These are phyloP conservation scores for Plantago major DNA, from an alignment of 257 asterid genomes.

Conservation along the genomic window DNA sequence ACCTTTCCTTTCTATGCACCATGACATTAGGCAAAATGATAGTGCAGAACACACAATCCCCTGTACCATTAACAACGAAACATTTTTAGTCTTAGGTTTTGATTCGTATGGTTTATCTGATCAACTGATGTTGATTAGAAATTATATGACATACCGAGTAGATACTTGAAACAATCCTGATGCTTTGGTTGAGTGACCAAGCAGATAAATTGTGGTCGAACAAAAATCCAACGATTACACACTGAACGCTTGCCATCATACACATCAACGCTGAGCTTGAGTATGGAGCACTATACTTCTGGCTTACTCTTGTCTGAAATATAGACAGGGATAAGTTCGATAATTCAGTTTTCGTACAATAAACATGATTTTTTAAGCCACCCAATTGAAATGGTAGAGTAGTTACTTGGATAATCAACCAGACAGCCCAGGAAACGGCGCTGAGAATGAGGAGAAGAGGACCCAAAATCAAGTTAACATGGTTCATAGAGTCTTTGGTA, in stretches of 20 bases:
- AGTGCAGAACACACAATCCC: slow-evolving; percentile 75
- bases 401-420: slow-evolving; percentile 73
- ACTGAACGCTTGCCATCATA: slow-evolving; percentile 66
- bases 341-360: no score
- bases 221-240: slow-evolving; percentile 47
- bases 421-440: slow-evolving; percentile 72
- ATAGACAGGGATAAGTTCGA: neutral
- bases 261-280: slow-evolving; percentile 82
- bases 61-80: slow-evolving; percentile 25
- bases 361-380: no score
- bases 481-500: slow-evolving; percentile 29
- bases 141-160: slow-evolving; percentile 39
- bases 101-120: neutral
- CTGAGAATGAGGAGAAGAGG: slow-evolving; percentile 69
- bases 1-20: slow-evolving; percentile 77
- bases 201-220: slow-evolving; percentile 53
- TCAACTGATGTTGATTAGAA: neutral
- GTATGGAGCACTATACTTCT: slow-evolving; percentile 60
- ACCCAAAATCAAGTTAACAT: slow-evolving; percentile 45
- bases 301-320: slow-evolving; percentile 52
- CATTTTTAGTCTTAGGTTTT: neutral
- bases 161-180: slow-evolving; percentile 59
- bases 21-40: slow-evolving; percentile 66
- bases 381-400: no score
- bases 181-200: slow-evolving; percentile 63